Conservation (phyloP, 2,329 filamentous ascomycete genomes). For the Chaetomium globosum region DNA sequence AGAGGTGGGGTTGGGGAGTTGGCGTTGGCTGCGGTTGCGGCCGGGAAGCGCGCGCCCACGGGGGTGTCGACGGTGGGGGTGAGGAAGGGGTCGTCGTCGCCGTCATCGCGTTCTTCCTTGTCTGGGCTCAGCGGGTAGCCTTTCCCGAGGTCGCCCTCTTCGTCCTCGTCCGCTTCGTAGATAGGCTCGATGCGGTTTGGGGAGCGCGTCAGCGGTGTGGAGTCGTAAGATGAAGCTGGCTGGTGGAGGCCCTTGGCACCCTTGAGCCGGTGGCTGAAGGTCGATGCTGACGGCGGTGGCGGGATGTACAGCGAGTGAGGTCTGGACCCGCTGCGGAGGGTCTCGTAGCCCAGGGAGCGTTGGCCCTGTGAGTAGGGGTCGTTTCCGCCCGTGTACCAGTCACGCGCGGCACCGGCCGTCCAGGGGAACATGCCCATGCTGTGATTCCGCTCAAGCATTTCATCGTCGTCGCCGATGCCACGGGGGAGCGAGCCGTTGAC, state of each 20-base stretch:
- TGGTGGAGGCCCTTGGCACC: slow-evolving; percentile 45
- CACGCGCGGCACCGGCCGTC: slow-evolving; percentile 36
- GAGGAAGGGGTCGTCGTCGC: slow-evolving; percentile 55
- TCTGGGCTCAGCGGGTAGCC: slow-evolving; percentile 30
- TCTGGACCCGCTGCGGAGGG: slow-evolving; percentile 43
- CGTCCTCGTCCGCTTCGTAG: slow-evolving; percentile 59
- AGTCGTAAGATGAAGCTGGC: slow-evolving; percentile 40
- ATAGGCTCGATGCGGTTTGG: slow-evolving; percentile 59
- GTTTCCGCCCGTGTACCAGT: slow-evolving; percentile 52
- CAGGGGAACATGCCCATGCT: slow-evolving; percentile 40
- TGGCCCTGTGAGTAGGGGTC: slow-evolving; percentile 47
- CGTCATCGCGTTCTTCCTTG: slow-evolving; percentile 32
- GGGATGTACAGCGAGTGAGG: slow-evolving; percentile 30
- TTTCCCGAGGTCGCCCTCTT: slow-evolving; percentile 34
- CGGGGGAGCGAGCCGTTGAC: slow-evolving; percentile 40
- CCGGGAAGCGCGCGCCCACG: slow-evolving; percentile 33
- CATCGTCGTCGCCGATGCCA: slow-evolving; percentile 44
- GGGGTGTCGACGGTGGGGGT: slow-evolving; percentile 45
- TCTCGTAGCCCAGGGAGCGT: slow-evolving; percentile 55
- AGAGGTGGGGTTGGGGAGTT: slow-evolving; percentile 1
- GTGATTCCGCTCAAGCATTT: slow-evolving; percentile 51
- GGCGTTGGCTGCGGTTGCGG: slow-evolving; percentile 18
- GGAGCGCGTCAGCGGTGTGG: slow-evolving; percentile 29
- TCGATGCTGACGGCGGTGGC: slow-evolving; percentile 27
- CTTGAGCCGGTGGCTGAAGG: slow-evolving; percentile 29